Evolutionary conservation across 1,284 basidiomycete species (phyloP).

Genomic region (Blastosporella zonata): DNA sequence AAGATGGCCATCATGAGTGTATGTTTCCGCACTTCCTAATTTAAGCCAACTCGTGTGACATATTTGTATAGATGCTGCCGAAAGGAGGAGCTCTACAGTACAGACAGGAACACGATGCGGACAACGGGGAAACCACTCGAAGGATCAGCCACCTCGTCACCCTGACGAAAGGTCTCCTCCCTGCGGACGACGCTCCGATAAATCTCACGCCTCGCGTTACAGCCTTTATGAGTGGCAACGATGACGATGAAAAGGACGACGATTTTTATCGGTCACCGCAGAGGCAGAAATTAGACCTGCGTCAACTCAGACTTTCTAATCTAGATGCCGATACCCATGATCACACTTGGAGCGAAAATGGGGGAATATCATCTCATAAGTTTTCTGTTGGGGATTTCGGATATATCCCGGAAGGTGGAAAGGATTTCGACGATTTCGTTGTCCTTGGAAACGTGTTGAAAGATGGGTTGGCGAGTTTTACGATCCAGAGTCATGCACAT

Average conservation of each 20-base stretch:
- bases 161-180: slow-evolving; percentile 39
- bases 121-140: slow-evolving; percentile 26
- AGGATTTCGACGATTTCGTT: slow-evolving; percentile 37
- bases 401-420: slow-evolving; percentile 34
- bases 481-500: slow-evolving; percentile 19
- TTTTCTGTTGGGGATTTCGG: slow-evolving; percentile 46
- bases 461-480: slow-evolving; percentile 23
- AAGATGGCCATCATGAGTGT: slow-evolving; percentile 37
- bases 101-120: slow-evolving; percentile 14
- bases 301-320: slow-evolving; percentile 37
- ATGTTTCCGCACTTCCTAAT: background rate
- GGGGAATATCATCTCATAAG: slow-evolving; percentile 34
- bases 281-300: slow-evolving; percentile 29
- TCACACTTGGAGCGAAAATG: slow-evolving; percentile 40
- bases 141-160: slow-evolving; percentile 35
- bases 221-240: slow-evolving; percentile 32
- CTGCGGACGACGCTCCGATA: slow-evolving; percentile 28
- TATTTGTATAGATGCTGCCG: slow-evolving; percentile 33
- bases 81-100: slow-evolving; percentile 28
- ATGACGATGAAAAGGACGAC: slow-evolving; percentile 13
- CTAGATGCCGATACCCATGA: slow-evolving; percentile 36
- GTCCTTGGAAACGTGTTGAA: slow-evolving; percentile 39
- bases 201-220: slow-evolving; percentile 29
- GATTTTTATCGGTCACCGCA: background rate
- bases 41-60: background rate